Conservation (phyloP, 129 eudicot genomes). For the Mikania micrantha region DNA sequence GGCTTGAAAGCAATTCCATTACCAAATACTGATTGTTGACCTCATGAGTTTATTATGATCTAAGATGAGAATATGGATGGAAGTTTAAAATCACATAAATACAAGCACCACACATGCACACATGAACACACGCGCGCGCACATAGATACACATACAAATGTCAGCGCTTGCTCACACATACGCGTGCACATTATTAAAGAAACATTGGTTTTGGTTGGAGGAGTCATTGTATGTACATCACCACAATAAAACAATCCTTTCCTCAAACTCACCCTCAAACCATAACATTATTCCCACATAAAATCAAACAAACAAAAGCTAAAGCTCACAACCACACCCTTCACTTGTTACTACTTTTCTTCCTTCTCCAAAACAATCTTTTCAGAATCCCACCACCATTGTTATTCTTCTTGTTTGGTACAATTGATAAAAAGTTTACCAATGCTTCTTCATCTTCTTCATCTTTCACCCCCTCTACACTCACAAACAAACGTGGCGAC, state of each 20-base stretch:
- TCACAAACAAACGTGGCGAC: slow-evolving; percentile 31
- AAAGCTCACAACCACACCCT: slow-evolving; percentile 15
- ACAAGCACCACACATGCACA: too few species aligned
- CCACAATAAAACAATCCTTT: slow-evolving; percentile 6
- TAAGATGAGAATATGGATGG: not conserved
- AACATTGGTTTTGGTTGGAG: slow-evolving; percentile 7
- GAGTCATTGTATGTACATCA: slow-evolving; percentile 11
- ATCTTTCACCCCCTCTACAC: slow-evolving; percentile 35
- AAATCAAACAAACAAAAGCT: slow-evolving; percentile 11
- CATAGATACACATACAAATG: too few species aligned
- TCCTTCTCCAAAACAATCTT: slow-evolving; percentile 57
- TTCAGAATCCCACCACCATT: slow-evolving; percentile 59
- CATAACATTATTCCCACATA: slow-evolving; percentile 19
- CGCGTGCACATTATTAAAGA: not conserved
- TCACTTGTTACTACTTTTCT: slow-evolving; percentile 27
- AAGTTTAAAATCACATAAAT: too few species aligned
- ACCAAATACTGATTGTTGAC: not conserved
- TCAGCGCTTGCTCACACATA: too few species aligned
- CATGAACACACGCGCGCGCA: too few species aligned
- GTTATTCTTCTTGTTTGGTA: slow-evolving; percentile 42
- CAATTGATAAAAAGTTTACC: slow-evolving; percentile 50
- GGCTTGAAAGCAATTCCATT: too few species aligned
- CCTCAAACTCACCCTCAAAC: slow-evolving; percentile 6
- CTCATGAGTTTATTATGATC: not conserved
- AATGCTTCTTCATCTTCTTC: slow-evolving; percentile 33